Base-by-base conservation (phyloP, 257 asterid genomes). In the Primulina huaijiensis region DNA sequence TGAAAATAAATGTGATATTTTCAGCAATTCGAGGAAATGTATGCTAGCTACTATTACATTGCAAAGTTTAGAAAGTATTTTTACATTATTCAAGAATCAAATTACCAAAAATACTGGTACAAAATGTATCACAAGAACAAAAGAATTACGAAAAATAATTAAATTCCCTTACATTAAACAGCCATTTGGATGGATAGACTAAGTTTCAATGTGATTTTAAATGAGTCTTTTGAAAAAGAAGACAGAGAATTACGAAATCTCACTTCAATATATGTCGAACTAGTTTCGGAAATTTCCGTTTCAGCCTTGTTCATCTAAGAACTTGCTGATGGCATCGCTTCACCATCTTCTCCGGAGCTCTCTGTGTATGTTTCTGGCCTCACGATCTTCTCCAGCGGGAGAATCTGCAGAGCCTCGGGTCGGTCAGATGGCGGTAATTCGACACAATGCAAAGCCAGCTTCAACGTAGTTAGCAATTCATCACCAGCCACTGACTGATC, bases 401-500 rank as follows among this genome's bases (percentile, higher is more conserved):
- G 76, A 10, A 90, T 79, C 83, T 75, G 92, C 65, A 81, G 80
- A n/a, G 87, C 86, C 73, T 89, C 97, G 1, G 99, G 99, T 6
- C 97, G 70, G 60, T 92, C 92, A 7, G 96, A 76, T 0, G 97
- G 91, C 0, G 92, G 77, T 0, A 97, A 96, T 29, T 93, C 97
- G 1, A 93, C 99, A 7, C 99, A 93, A 68, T 90, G 97, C 84
- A 93, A 67, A 8, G 96, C 97, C 76, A 90, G 73, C 73, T 93
- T 93, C 86, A 93, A 55, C 0, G 96, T 86, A 27, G 89, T 88
- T 83, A 93, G 65, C 72, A 93, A 37, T 78, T 90, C 99, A 69
- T 93, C 99, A 5, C 99, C 97, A n/a, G 89, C 84, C 0, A 82
- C 88, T 0, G 96, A 77, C 0, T 95, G 96, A 66, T 90, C 96